A percentile compares a stretch with the other conserved stretches of the same genome.
phyloP scores from a whole-genome alignment of 805 yeast species.

The Saccharomycopsis oosterbeekiorum region DNA sequence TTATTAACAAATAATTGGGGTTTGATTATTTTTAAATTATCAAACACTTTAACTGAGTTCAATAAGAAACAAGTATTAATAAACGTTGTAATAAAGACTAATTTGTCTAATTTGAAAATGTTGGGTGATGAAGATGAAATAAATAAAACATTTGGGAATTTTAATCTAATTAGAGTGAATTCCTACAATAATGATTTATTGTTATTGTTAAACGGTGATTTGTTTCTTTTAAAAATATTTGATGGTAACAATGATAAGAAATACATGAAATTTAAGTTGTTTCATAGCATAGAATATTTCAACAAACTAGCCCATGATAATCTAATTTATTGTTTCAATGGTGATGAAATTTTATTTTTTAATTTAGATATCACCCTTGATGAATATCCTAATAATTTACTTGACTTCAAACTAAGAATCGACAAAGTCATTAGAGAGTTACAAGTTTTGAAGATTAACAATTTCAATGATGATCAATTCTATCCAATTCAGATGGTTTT shows the following conservation, averaged over 20 bases:
- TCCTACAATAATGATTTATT: conserved; percentile 20
- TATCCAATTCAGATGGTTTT: conserved; percentile 23
- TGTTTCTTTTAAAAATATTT: conserved; percentile 19
- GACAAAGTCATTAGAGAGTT: conserved; percentile 5
- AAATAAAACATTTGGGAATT: conserved; percentile 15
- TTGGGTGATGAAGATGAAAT: not conserved
- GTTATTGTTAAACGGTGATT: conserved; percentile 22
- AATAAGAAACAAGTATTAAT: conserved; percentile 16
- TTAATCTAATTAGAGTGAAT: conserved; percentile 10
- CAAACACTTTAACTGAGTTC: conserved; percentile 8
- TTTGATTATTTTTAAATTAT: conserved; percentile 22
- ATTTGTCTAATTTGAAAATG: conserved; percentile 18
- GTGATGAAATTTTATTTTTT: conserved; percentile 26
- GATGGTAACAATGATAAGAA: not conserved
- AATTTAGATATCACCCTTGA: not conserved
- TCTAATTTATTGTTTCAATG: conserved; percentile 30
- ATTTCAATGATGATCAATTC: conserved; percentile 21
- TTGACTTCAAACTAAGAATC: not conserved
- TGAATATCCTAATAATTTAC: not conserved
- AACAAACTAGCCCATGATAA: conserved; percentile 21
- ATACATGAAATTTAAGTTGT: conserved; percentile 15
- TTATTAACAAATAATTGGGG: conserved; percentile 19
- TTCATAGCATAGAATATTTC: conserved; percentile 19
- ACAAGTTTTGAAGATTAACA: conserved; percentile 22
- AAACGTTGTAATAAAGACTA: conserved; percentile 9